Evolutionary conservation across 768 basidiomycete species (phyloP), one percentile per base, ranked within the genome.

Genomic region (Kwoniella botswanensis): DNA sequence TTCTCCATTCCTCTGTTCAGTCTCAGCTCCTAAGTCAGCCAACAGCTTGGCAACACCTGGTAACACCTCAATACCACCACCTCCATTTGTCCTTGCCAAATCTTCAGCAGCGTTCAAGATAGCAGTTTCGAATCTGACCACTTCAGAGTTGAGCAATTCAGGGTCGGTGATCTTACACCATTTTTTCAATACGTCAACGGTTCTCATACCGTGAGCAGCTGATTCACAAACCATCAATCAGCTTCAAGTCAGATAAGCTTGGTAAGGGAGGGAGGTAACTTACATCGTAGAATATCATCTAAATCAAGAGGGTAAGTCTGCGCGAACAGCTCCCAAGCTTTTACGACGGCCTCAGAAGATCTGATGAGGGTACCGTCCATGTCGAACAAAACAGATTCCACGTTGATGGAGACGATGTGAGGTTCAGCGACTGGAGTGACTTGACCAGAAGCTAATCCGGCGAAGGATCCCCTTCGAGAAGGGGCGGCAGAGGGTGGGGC

Each of bases 301-400:
- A 84, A 71, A 60, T 83, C 79, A 11, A 83, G 72, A 54, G 75
- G 71, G 71, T 92, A 93, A 57, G 89, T 87, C 60, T 85, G 84
- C 56, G 87, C 85, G 78, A 93, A 93, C 57, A 85, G 87, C 59
- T 87, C 85, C 93, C 93, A 94, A 24, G 92, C 91, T 73, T 86
- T 86, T 68, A 89, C 79, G 52, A 93, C 90, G 4, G 92, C 93
- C 1, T 91, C 91, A 9, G 91, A 92, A 2, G 92, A 93, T 70
- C 77, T 77, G 67, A 80, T 75, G 46, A 78, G 63, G 17, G 76
- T 78, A 21, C 80, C 79, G 65, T 79, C 79, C 77, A 82, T 78
- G 67, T 82, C 81, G 60, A 82, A 79, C 18, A 82, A 54, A n/a
- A 75, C 74, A 22, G 70, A 69, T 64, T 79, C 79, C 65, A 82